phyloP scores from a whole-genome alignment of 2,329 filamentous ascomycete species.

The Penicillium sp. region DNA sequence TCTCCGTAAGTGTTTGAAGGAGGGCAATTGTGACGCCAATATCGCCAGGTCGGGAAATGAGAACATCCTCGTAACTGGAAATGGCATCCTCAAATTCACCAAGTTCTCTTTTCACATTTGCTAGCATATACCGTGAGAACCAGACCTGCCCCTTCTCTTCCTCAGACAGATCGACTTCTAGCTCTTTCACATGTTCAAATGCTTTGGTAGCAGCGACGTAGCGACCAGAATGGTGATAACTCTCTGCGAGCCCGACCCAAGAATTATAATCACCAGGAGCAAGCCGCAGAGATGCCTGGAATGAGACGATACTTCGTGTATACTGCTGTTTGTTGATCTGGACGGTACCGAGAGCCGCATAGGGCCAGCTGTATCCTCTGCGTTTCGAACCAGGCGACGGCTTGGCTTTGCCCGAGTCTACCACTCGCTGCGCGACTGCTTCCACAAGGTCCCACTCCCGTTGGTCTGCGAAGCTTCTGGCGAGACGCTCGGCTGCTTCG shows the following conservation, averaged over 20 bases:
- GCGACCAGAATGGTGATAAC: slow-evolving; percentile 90
- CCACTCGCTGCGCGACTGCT: slow-evolving; percentile 83
- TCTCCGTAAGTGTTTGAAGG: slow-evolving; percentile 85
- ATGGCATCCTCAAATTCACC: slow-evolving; percentile 89
- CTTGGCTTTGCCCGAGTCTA: slow-evolving; percentile 91
- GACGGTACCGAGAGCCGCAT: slow-evolving; percentile 88
- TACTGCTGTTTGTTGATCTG: slow-evolving; percentile 95
- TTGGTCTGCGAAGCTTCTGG: slow-evolving; percentile 82
- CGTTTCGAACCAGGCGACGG: slow-evolving; percentile 91
- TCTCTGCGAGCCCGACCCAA: slow-evolving; percentile 96
- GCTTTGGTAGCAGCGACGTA: slow-evolving; percentile 94
- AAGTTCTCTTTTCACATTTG: slow-evolving; percentile 89
- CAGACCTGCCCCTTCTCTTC: slow-evolving; percentile 72
- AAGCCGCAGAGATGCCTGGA: slow-evolving; percentile 85
- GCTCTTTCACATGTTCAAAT: slow-evolving; percentile 78
- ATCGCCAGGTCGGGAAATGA: slow-evolving; percentile 70
- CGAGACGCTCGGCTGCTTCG: slow-evolving; percentile 82
- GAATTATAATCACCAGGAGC: slow-evolving; percentile 88
- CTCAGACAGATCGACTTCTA: slow-evolving; percentile 66
- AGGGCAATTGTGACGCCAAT: slow-evolving; percentile 86
- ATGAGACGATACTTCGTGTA: slow-evolving; percentile 83
- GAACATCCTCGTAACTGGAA: slow-evolving; percentile 72
- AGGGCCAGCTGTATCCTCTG: slow-evolving; percentile 94
- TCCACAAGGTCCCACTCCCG: slow-evolving; percentile 97
- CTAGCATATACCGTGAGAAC: slow-evolving; percentile 97